Evolutionary conservation across 2,329 filamentous ascomycete species (phyloP).

Genomic region (Calcarisporium arbuscula): DNA sequence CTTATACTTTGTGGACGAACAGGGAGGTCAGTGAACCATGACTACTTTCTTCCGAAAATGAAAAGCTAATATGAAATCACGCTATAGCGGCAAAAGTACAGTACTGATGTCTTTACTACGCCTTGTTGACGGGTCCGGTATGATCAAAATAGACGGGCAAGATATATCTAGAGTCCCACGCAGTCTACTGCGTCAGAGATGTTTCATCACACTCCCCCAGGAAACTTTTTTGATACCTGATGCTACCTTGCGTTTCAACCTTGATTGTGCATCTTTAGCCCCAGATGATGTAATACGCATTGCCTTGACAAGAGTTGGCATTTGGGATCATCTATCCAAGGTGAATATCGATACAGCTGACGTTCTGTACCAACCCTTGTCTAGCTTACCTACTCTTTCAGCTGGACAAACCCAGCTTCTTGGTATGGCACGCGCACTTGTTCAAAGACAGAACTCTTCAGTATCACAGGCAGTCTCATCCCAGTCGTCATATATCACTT

Average conservation of each 20-base stretch:
- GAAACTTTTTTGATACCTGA: slow-evolving; percentile 17
- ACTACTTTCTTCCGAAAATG: too few relatives aligned
- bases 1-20: slow-evolving; percentile 18
- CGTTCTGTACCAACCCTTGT: slow-evolving; percentile 18
- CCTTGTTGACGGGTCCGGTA: slow-evolving; percentile 15
- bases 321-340: slow-evolving; percentile 9
- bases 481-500: too few relatives aligned
- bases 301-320: slow-evolving; percentile 7
- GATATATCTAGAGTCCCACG: slow-evolving; percentile 16
- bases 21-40: too few relatives aligned
- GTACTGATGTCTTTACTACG: slow-evolving; percentile 14
- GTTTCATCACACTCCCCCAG: slow-evolving; percentile 25
- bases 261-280: slow-evolving; percentile 11
- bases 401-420: slow-evolving; percentile 26
- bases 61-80: too few relatives aligned
- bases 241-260: slow-evolving; percentile 14
- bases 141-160: slow-evolving; percentile 21
- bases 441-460: too few relatives aligned
- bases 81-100: slow-evolving; percentile 19
- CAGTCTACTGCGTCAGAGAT: slow-evolving; percentile 17
- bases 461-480: too few relatives aligned
- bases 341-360: not conserved
- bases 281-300: slow-evolving; percentile 3
- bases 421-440: slow-evolving; percentile 22
- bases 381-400: slow-evolving; percentile 17